These are phyloP conservation scores for Tricholoma matsutake DNA, from an alignment of 768 basidiomycete genomes.

Conservation along the genomic window DNA sequence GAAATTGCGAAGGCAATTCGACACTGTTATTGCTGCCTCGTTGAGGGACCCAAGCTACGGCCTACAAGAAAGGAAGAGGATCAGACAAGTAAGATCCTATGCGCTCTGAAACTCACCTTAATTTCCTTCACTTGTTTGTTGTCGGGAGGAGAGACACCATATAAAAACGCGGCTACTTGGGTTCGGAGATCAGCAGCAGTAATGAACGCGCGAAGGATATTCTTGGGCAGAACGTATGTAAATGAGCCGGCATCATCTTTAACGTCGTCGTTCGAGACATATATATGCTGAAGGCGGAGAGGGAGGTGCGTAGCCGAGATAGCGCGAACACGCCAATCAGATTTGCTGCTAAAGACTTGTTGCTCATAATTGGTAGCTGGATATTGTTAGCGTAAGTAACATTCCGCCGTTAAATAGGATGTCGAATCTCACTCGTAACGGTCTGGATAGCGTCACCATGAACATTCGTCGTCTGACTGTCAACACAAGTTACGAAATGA, in stretches of 20 bases:
- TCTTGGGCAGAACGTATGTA: slow-evolving; percentile 97
- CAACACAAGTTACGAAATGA: slow-evolving; percentile 17
- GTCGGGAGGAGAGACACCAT: slow-evolving; percentile 89
- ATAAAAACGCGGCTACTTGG: slow-evolving; percentile 92
- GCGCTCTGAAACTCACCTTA: slow-evolving; percentile 49
- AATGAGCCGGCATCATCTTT: slow-evolving; percentile 94
- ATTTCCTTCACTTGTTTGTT: slow-evolving; percentile 99
- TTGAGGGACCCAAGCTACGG: slow-evolving; percentile 96
- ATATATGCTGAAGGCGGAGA: slow-evolving; percentile 96
- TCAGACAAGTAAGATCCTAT: not conserved
- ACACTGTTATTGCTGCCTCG: slow-evolving; percentile 93
- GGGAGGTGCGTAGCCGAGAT: slow-evolving; percentile 96
- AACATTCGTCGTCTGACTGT: slow-evolving; percentile 88
- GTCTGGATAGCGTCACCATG: slow-evolving; percentile 96
- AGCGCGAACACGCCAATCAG: slow-evolving; percentile 98
- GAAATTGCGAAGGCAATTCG: slow-evolving; percentile 85
- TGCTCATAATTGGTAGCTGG: slow-evolving; percentile 95
- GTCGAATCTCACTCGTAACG: slow-evolving; percentile 66
- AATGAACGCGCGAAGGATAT: slow-evolving; percentile 91
- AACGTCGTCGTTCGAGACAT: slow-evolving; percentile 98
- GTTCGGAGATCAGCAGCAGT: slow-evolving; percentile 92
- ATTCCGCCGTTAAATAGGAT: not conserved
- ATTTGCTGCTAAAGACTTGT: slow-evolving; percentile 98
- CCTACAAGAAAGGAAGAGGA: slow-evolving; percentile 34
- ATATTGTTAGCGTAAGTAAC: slow-evolving; percentile 19